phyloP scores from a whole-genome alignment of 208 protist species.

The Trypanosoma mega region DNA sequence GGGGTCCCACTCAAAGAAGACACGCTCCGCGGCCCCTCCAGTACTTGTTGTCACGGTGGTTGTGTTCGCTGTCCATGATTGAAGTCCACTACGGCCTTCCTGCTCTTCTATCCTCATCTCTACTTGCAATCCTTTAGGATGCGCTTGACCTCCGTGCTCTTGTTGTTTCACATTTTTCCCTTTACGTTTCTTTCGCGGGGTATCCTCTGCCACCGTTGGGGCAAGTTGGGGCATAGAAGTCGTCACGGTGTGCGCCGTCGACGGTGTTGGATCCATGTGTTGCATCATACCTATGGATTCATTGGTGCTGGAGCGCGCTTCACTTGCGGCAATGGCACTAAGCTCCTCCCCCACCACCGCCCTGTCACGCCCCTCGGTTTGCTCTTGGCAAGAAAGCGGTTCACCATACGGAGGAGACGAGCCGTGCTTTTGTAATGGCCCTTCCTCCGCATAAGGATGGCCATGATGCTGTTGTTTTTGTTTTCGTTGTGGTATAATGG shows the following conservation, averaged over 20 bases:
- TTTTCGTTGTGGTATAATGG: too few species aligned
- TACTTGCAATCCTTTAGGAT: background rate
- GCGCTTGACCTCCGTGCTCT: too few species aligned
- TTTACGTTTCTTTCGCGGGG: too few species aligned
- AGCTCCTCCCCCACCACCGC: slow-evolving; percentile 6
- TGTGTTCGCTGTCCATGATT: background rate
- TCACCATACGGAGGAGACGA: too few species aligned
- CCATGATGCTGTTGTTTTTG: too few species aligned
- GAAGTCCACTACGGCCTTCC: background rate
- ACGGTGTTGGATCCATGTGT: background rate
- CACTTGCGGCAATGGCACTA: background rate
- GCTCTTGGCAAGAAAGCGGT: too few species aligned
- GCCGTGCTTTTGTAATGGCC: too few species aligned
- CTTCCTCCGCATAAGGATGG: too few species aligned
- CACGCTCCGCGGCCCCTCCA: background rate
- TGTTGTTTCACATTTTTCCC: too few species aligned
- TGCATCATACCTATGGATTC: background rate
- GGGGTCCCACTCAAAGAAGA: slow-evolving; percentile 68
- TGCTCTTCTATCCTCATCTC: slow-evolving; percentile 3
- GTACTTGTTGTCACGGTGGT: background rate
- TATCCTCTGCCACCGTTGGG: too few species aligned
- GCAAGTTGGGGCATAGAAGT: background rate
- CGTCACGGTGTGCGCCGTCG: slow-evolving; percentile 8
- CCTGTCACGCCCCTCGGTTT: background rate
- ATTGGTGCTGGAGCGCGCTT: background rate